Evolutionary conservation across 2,329 filamentous ascomycete species (phyloP), one percentile per base, ranked within the genome.

Genomic region (Fusarium subglutinans): DNA sequence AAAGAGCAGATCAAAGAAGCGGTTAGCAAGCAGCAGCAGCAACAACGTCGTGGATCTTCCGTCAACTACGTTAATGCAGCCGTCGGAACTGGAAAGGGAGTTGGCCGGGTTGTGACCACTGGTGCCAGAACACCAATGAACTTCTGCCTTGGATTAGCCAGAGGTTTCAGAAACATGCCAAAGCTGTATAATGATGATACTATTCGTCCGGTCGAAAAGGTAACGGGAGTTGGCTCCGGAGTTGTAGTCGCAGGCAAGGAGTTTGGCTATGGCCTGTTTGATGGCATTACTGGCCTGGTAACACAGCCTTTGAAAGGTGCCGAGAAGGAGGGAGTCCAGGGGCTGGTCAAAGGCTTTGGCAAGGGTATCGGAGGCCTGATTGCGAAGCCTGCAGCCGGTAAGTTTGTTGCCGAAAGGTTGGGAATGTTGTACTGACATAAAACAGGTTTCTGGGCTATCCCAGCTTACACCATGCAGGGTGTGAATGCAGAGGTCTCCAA

Each of bases 81-180:
- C 5, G 83, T 93, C 18, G 90, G 89, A 53, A 90, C 93, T 13
- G 88, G 90, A 3, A 92, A 90, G 74, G 90, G 92, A 4, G 88
- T 95, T 41, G 88, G 90, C 28, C 89, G 91, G n/a, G 92, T 96
- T 54, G 90, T 95, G 10, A 88, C 88, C 17, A 91, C 93, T n/a
- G 90, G 93, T 10, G 86, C 96, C 67, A 94, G 93, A 76, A 92
- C 92, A 4, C 95, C 95, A 0, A 92, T 96, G 87, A 94, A 97
- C 80, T 92, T 98, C 72, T 94, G 93, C 45, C 83, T 98, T 47
- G 93, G 93, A 2, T 83, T 98, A 43, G 93, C 95, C 1, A 93
- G 93, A 81, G 95, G 95, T 0, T 97, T 98, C 80, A 92, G 96
- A 79, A 98, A 98, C 77, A 92, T 93, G 11, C 95, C 95, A 1